These are phyloP conservation scores for Pseudogymnoascus pannorum DNA, from an alignment of 2,329 filamentous ascomycete species.

Conservation along the genomic window DNA sequence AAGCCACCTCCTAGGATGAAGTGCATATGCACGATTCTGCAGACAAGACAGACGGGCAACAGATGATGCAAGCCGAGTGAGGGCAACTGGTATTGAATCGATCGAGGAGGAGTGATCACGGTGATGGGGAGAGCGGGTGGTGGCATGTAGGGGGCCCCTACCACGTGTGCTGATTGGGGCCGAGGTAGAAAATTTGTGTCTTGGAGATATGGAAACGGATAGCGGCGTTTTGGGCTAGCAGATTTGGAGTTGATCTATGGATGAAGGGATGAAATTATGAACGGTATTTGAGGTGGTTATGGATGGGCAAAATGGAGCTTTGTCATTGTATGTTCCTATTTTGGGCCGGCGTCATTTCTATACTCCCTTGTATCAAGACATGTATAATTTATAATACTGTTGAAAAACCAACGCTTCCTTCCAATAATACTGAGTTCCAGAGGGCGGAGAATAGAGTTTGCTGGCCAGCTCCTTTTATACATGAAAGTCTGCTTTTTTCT, in stretches of 20 bases:
- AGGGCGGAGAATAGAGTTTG: neutral
- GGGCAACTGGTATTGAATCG: neutral
- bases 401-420: neutral
- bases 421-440: neutral
- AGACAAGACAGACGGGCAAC: neutral
- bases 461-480: neutral
- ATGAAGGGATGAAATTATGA: neutral
- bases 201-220: neutral
- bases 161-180: neutral
- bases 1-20: neutral
- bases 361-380: neutral
- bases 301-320: neutral
- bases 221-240: neutral
- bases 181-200: neutral
- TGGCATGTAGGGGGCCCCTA: neutral
- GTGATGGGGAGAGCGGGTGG: neutral
- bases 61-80: neutral
- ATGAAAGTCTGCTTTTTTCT: neutral
- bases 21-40: slow-evolving; percentile 7
- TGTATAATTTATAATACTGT: neutral
- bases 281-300: neutral
- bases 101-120: neutral
- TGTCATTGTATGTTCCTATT: neutral
- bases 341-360: neutral
- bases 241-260: neutral